Base-by-base conservation (phyloP, 2,329 filamentous ascomycete genomes). In the Rhytidhysteron rufulum region DNA sequence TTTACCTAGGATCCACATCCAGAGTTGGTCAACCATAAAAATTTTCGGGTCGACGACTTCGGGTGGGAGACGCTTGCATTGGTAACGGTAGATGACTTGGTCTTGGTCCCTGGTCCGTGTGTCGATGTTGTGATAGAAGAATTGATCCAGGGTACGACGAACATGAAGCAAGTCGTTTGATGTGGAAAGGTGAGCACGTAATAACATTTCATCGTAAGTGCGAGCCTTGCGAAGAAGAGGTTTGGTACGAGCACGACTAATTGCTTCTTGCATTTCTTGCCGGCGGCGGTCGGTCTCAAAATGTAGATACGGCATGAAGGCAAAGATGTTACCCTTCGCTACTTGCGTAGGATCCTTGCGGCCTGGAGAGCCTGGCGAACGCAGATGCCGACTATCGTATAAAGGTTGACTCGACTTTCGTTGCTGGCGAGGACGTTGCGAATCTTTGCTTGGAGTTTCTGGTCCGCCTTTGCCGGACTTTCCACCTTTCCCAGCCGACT, bases 1-100 rank as follows among this genome's bases (percentile, higher is more conserved):
- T 55, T 67, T 68, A 9, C 75, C 65, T 1, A 84, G 53, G 3
- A 82, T 69, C 77, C 79, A 83, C 55, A 84, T 73, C 81, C 81
- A 85, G 2, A 85, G 64, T 49, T 85, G 81, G 54, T 85, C 81
- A 0, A 85, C 80, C 80, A 83, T 83, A 55, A 82, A 82, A 3
- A 83, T 74, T 44, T 82, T 82, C 1, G 71, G 70, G 40, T 80
- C 75, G 2, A 61, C 63, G 57, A 54, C 53, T 20, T 62, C 41
- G 13, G 47, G 31, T 9, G 49, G 43, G 38, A 40, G 35, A 19
- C 50, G 51, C 39, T 68, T 66, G 24, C 60, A 66, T 47, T 74
- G 71, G 48, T 83, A 83, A 9, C 80, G 71, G 53, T 78, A 82
- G 1, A 84, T 79, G 1, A 84, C 80, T 54, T 85, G 81, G 48